Evolutionary conservation across 1,284 basidiomycete genomes (phyloP).

Genomic region (Taiwanofungus camphoratus): DNA sequence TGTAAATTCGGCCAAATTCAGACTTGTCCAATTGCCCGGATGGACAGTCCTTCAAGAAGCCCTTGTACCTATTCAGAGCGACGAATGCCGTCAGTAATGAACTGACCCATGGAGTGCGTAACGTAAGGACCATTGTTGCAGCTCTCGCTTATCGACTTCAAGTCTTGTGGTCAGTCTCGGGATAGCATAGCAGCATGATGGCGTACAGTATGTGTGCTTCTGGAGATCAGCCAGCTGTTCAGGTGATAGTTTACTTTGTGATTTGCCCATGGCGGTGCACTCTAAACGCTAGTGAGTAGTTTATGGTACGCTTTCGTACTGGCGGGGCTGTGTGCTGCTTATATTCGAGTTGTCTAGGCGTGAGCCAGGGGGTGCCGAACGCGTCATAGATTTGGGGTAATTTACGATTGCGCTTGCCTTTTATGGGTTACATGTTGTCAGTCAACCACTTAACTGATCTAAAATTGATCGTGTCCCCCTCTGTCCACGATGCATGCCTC

Average conservation of each 20-base stretch:
- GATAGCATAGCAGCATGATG: constrained; percentile 8
- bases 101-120: constrained; percentile 12
- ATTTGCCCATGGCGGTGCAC: constrained; percentile 75
- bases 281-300: constrained; percentile 4
- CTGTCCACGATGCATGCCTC: constrained; percentile 28
- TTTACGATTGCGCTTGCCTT: too few species aligned
- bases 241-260: constrained; percentile 91
- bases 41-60: constrained; percentile 98
- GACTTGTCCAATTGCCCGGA: constrained; percentile 94
- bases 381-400: background rate
- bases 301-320: too few species aligned
- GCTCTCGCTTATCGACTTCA: constrained; percentile 98
- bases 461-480: constrained; percentile 10
- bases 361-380: background rate
- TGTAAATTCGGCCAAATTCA: constrained; percentile 98
- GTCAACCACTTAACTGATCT: constrained; percentile 18
- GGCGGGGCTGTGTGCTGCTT: too few species aligned
- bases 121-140: constrained; percentile 85
- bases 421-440: constrained; percentile 1
- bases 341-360: too few species aligned
- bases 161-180: constrained; percentile 18
- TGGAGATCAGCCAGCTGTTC: constrained; percentile 96
- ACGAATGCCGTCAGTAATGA: too few species aligned
- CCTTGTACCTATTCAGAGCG: constrained; percentile 80
- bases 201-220: constrained; percentile 97